Evolutionary conservation across 768 basidiomycete genomes (phyloP).

Genomic region (Kwoniella europaea): DNA sequence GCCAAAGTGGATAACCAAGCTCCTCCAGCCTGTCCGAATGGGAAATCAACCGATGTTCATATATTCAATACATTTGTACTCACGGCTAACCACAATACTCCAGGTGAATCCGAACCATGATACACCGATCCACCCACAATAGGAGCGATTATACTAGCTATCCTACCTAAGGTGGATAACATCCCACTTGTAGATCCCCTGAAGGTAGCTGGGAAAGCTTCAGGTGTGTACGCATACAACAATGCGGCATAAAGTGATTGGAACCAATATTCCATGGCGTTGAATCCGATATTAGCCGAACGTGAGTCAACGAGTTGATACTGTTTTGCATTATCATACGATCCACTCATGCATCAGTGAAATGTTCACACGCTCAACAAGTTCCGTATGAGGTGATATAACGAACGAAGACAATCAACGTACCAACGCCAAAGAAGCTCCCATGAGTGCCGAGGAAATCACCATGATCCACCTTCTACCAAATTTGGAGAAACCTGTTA

Average conservation of each 20-base stretch:
- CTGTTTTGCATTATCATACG: slow-evolving; percentile 9
- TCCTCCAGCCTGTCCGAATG: slow-evolving; percentile 31
- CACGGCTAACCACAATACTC: slow-evolving; percentile 39
- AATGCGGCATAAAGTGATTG: slow-evolving; percentile 42
- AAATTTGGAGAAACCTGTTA: slow-evolving; percentile 40
- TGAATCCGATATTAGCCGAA: slow-evolving; percentile 41
- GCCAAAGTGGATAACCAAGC: slow-evolving; percentile 48
- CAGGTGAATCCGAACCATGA: slow-evolving; percentile 36
- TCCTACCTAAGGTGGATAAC: slow-evolving; percentile 58
- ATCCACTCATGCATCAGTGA: no score
- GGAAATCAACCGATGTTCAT: not conserved
- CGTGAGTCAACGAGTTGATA: slow-evolving; percentile 40
- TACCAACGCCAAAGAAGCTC: slow-evolving; percentile 33
- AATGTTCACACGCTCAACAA: no score
- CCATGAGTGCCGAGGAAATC: slow-evolving; percentile 41
- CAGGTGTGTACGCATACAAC: slow-evolving; percentile 67
- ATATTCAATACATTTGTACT: not conserved
- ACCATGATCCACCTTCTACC: slow-evolving; percentile 44
- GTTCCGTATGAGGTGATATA: no score
- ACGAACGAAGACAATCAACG: not conserved
- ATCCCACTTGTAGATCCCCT: slow-evolving; percentile 67
- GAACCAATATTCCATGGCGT: slow-evolving; percentile 54
- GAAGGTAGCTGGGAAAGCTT: slow-evolving; percentile 67
- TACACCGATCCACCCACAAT: slow-evolving; percentile 33
- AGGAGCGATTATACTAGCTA: slow-evolving; percentile 43